Conservation (phyloP, 805 yeast species). For the Metschnikowia colocasiae region DNA sequence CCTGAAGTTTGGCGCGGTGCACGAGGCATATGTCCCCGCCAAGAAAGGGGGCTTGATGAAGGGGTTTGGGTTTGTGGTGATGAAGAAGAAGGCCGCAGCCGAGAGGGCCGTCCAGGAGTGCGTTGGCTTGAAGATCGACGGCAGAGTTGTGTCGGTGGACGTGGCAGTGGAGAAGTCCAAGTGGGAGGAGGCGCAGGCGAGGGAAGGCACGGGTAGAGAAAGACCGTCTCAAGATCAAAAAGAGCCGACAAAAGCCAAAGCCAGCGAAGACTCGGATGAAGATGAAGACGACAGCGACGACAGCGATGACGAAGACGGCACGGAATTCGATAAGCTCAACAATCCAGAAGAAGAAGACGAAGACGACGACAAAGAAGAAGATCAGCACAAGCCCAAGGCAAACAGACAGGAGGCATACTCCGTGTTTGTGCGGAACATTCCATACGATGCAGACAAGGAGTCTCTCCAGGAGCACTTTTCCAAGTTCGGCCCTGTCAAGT, state of each 20-base stretch:
- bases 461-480: conserved; percentile 71
- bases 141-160: conserved; percentile 90
- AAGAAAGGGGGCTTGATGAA: conserved; percentile 84
- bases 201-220: conserved; percentile 20
- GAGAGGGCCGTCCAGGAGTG: conserved; percentile 73
- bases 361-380: conserved; percentile 19
- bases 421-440: conserved; percentile 86
- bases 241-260: conserved; percentile 35
- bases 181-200: conserved; percentile 58
- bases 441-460: conserved; percentile 89
- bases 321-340: conserved; percentile 22
- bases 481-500: conserved; percentile 82
- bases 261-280: conserved; percentile 26
- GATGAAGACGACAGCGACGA: conserved; percentile 30
- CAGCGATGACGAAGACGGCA: conserved; percentile 32
- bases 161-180: conserved; percentile 84
- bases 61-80: conserved; percentile 92
- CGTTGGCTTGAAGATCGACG: conserved; percentile 75
- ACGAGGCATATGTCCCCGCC: conserved; percentile 85
- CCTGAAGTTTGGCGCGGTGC: conserved; percentile 76
- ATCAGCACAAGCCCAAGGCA: conserved; percentile 32
- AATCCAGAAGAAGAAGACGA: conserved; percentile 33
- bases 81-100: conserved; percentile 77
- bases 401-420: conserved; percentile 70
- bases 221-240: conserved; percentile 34